Base-by-base conservation (phyloP, 768 basidiomycete species). In the Psilocybe tampanensis region DNA sequence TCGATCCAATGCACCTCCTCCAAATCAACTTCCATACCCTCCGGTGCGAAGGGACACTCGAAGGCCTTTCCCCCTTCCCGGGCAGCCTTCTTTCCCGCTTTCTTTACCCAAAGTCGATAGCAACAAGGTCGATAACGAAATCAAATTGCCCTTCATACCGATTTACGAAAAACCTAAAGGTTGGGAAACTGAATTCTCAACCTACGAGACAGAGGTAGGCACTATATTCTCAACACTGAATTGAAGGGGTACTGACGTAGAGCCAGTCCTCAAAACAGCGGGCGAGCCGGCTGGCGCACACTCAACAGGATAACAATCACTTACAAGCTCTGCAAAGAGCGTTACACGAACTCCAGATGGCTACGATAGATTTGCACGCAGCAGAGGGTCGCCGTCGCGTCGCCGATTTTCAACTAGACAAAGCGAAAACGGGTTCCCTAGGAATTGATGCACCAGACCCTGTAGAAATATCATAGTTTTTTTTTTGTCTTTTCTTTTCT, bases 321-420 rank as follows among this genome's bases (percentile, higher is more conserved):
- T 63, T 65, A n/a, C 79, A 76, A 64, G 73, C 66, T 2, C 69
- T 74, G 17, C 78, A 76, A 23, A 77, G 82, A 17, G 85, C 85
- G 17, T 65, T 84, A 41, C 82, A 85, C 47, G 89, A 91, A 62
- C 69, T 88, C 9, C 86, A 88, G 19, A 71, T 83, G 64, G 74
- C 85, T 29, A 74, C 72, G 36, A 73, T 89, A 34, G 89, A 92
- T 56, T 67, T 89, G 55, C 78, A 78, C 53, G 79, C 79, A 36
- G 84, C 84, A 17, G 83, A 85, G 73, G 72, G 73, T 52, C 79
- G 87, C 52, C 80, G 86, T 52, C 80, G 75, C 61, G 74, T 84
- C 18, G 83, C 87, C 21, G 82, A 83, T 54, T 62, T 62, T 60
- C 86, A 87, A 60, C 69, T 87, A 55, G 85, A 88, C 67, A 81